Conservation (phyloP, 2,329 filamentous ascomycete species). For the Aquanectria penicillioides region DNA sequence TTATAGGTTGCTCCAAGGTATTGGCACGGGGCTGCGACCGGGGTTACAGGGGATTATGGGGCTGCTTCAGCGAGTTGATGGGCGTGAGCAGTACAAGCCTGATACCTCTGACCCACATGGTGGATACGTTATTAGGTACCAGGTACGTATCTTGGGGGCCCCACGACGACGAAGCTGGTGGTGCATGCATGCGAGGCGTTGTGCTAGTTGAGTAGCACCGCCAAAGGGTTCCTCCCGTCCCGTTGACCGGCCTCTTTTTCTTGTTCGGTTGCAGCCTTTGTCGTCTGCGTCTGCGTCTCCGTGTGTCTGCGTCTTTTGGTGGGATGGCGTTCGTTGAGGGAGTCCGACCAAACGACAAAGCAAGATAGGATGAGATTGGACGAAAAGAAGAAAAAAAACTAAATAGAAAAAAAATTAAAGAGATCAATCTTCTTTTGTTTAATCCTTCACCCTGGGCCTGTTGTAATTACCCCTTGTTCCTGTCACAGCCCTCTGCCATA, state of each 20-base stretch:
- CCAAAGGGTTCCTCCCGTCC: constrained; percentile 43
- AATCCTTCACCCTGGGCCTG: constrained; percentile 21
- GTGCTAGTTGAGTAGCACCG: constrained; percentile 39
- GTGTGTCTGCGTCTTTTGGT: background rate
- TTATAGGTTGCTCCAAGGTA: constrained; percentile 28
- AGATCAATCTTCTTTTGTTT: constrained; percentile 16
- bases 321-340: constrained; percentile 1
- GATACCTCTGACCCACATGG: constrained; percentile 19
- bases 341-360: background rate
- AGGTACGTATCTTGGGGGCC: constrained; percentile 30
- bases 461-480: constrained; percentile 27
- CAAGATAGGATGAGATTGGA: constrained; percentile 1
- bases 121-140: constrained; percentile 19
- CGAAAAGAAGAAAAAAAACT: background rate
- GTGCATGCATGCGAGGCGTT: constrained; percentile 42
- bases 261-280: constrained; percentile 12
- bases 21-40: background rate
- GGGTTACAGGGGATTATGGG: constrained; percentile 14
- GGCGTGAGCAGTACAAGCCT: constrained; percentile 20
- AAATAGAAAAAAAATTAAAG: constrained; percentile 3
- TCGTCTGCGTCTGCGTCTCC: too few species aligned
- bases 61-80: constrained; percentile 5
- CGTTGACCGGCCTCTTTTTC: constrained; percentile 35
- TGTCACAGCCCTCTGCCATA: constrained; percentile 28
- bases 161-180: constrained; percentile 36